A percentile compares a stretch with the other conserved stretches of the same genome.
phyloP scores from a whole-genome alignment of 2,329 filamentous ascomycete genomes.

The Helotiales sp. region DNA sequence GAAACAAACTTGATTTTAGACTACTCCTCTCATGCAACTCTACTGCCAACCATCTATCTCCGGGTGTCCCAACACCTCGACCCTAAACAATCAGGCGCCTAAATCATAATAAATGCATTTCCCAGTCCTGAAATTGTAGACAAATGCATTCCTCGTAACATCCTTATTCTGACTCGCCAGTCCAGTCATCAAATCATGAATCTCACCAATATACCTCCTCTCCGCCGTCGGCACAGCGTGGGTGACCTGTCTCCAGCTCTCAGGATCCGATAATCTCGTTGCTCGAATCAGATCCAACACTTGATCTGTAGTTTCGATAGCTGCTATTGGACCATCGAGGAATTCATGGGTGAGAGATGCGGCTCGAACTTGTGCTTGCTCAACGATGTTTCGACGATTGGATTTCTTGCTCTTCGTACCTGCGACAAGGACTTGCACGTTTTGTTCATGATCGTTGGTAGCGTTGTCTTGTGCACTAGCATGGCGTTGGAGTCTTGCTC shows the following conservation, averaged over 20 bases:
- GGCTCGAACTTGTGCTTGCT: slow-evolving; percentile 65
- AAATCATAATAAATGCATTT: slow-evolving; percentile 86
- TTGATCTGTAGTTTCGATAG: slow-evolving; percentile 84
- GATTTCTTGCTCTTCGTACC: slow-evolving; percentile 88
- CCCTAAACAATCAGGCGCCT: slow-evolving; percentile 32
- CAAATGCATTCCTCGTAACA: slow-evolving; percentile 71
- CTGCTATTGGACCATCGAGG: slow-evolving; percentile 76
- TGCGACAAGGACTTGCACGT: slow-evolving; percentile 81
- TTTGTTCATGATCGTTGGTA: slow-evolving; percentile 54
- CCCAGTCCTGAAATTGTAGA: slow-evolving; percentile 89
- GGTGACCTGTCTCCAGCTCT: slow-evolving; percentile 80
- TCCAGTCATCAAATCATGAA: slow-evolving; percentile 71
- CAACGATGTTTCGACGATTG: slow-evolving; percentile 82
- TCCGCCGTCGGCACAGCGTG: slow-evolving; percentile 76
- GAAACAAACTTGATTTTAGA: too few species aligned
- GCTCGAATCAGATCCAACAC: slow-evolving; percentile 74
- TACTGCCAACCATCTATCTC: not conserved
- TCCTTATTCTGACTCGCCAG: slow-evolving; percentile 61
- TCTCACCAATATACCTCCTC: slow-evolving; percentile 77
- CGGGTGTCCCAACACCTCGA: not conserved
- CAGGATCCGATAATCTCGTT: slow-evolving; percentile 74
- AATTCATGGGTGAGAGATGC: slow-evolving; percentile 69
- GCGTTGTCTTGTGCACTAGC: slow-evolving; percentile 28
- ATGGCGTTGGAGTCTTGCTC: slow-evolving; percentile 38
- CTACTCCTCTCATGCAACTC: not conserved